Percentiles rank a stretch among this genome's conserved stretches.
These are phyloP conservation scores for Amesomyces nigricolor DNA, from an alignment of 2,329 filamentous ascomycete species.

Conservation along the genomic window DNA sequence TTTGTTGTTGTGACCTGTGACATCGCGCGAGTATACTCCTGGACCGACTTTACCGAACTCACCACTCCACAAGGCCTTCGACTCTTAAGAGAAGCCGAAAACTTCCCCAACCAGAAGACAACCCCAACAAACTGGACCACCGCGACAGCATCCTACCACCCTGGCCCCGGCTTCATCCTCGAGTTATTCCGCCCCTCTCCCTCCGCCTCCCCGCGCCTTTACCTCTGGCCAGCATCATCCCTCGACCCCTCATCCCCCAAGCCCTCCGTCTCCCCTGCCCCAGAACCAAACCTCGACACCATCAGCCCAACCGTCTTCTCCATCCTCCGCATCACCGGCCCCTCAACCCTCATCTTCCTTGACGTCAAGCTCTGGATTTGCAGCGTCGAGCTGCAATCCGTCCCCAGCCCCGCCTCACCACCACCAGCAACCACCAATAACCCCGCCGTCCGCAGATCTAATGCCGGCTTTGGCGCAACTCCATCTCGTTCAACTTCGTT, in stretches of 20 bases:
- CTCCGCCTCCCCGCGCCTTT: not conserved
- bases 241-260: slow-evolving; percentile 3
- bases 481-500: not conserved
- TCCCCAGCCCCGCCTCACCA: not conserved
- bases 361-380: slow-evolving; percentile 28
- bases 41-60: slow-evolving; percentile 16
- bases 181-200: slow-evolving; percentile 1
- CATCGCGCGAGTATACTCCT: slow-evolving; percentile 14
- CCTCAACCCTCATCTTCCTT: slow-evolving; percentile 24
- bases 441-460: not conserved
- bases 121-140: not conserved
- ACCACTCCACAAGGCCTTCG: slow-evolving; percentile 8
- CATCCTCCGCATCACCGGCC: slow-evolving; percentile 16
- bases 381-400: slow-evolving; percentile 23
- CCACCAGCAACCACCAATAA: not conserved
- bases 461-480: not conserved
- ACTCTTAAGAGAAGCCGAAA: not conserved
- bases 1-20: slow-evolving; percentile 6
- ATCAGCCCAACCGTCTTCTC: slow-evolving; percentile 8
- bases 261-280: slow-evolving; percentile 1
- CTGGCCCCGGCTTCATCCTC: slow-evolving; percentile 8
- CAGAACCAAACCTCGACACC: slow-evolving; percentile 12
- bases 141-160: slow-evolving; percentile 1
- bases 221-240: slow-evolving; percentile 9
- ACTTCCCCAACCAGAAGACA: not conserved